Percentiles rank a stretch among this genome's conserved stretches.
Conservation (phyloP, 106 monocot genomes). For the Xerophyta viscosa region DNA sequence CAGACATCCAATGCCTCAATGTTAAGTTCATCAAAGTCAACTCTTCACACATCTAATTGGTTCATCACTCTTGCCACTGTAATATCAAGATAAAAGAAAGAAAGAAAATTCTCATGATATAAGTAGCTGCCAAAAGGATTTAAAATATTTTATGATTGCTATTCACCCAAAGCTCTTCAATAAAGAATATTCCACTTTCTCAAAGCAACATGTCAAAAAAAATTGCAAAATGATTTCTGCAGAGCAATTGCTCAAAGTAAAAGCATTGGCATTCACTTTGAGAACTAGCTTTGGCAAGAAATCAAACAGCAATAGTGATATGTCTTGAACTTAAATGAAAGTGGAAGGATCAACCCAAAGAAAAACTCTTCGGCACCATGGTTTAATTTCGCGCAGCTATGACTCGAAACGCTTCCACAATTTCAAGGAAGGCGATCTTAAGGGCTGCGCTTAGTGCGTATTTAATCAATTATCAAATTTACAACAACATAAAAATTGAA, state of each 20-base stretch:
- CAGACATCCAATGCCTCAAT: not conserved
- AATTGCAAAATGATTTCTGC: not conserved
- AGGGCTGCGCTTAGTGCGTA: slow-evolving; percentile 16
- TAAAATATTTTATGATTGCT: too few species aligned
- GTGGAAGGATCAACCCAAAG: too few species aligned
- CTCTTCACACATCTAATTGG: slow-evolving; percentile 7
- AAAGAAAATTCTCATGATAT: too few species aligned
- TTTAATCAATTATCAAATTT: too few species aligned
- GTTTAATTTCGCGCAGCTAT: slow-evolving; percentile 12
- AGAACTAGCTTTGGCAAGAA: slow-evolving; percentile 1
- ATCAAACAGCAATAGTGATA: slow-evolving; percentile 5
- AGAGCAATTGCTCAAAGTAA: slow-evolving; percentile 7
- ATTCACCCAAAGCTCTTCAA: too few species aligned
- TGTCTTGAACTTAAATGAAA: too few species aligned
- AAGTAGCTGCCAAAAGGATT: too few species aligned
- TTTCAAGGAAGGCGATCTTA: slow-evolving; percentile 15
- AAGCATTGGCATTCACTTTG: not conserved
- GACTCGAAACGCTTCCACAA: slow-evolving; percentile 30
- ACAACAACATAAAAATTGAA: too few species aligned
- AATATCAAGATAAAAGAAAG: not conserved
- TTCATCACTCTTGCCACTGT: slow-evolving; percentile 1
- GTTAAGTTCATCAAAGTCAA: not conserved
- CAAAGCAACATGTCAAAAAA: too few species aligned
- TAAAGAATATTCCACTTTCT: too few species aligned
- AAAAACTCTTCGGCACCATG: slow-evolving; percentile 8